phyloP scores from a whole-genome alignment of 2,329 filamentous ascomycete species.

The Sporothrix pallida region DNA sequence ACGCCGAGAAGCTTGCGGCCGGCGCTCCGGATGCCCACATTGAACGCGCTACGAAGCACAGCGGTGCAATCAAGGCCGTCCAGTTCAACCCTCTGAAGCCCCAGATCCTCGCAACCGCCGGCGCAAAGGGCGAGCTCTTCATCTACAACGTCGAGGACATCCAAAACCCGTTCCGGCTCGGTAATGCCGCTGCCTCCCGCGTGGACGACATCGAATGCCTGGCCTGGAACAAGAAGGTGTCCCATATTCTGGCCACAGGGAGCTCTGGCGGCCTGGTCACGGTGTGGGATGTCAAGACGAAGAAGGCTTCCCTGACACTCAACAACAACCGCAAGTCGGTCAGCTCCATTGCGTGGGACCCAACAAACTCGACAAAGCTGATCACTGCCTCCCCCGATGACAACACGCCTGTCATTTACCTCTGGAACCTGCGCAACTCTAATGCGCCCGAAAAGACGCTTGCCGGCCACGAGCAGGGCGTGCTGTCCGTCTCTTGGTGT shows the following conservation, averaged over 20 bases:
- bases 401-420: conserved; percentile 80
- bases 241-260: conserved; percentile 94
- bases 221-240: conserved; percentile 98
- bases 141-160: conserved; percentile 94
- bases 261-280: conserved; percentile 94
- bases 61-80: conserved; percentile 87
- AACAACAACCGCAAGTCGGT: conserved; percentile 96
- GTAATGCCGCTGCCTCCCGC: conserved; percentile 78
- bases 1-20: conserved; percentile 71
- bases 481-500: conserved; percentile 95
- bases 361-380: conserved; percentile 91
- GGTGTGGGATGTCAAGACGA: conserved; percentile 97
- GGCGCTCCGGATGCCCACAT: conserved; percentile 75
- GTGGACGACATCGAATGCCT: conserved; percentile 95
- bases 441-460: conserved; percentile 90
- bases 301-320: conserved; percentile 93
- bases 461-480: conserved; percentile 90
- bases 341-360: conserved; percentile 96
- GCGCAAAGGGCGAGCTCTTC: conserved; percentile 93
- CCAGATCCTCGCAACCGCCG: conserved; percentile 89
- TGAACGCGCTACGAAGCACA: conserved; percentile 87
- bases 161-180: conserved; percentile 84
- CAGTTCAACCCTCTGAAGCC: conserved; percentile 96
- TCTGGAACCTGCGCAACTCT: conserved; percentile 96
- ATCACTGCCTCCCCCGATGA: conserved; percentile 92